These are phyloP conservation scores for Penicillium coprophilum DNA, from an alignment of 495 filamentous ascomycete species.

Conservation along the genomic window DNA sequence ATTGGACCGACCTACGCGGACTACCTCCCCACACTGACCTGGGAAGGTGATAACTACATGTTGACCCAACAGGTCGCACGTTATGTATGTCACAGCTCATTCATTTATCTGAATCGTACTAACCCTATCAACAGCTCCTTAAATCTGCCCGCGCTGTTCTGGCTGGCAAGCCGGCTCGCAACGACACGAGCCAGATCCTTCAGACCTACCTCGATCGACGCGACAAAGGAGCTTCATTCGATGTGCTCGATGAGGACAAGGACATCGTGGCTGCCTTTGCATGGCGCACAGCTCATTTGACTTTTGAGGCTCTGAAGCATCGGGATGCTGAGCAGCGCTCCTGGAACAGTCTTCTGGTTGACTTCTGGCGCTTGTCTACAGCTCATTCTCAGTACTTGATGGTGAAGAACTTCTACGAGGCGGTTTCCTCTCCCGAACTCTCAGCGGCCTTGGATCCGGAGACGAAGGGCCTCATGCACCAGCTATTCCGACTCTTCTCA, in stretches of 20 bases:
- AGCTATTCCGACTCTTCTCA: slow-evolving; percentile 65
- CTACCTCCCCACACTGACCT: slow-evolving; percentile 66
- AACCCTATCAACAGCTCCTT: slow-evolving; percentile 42
- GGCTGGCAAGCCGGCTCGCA: slow-evolving; percentile 51
- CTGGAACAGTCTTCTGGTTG: slow-evolving; percentile 70
- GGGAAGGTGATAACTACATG: slow-evolving; percentile 74
- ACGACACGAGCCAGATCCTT: slow-evolving; percentile 60
- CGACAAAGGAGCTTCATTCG: slow-evolving; percentile 67
- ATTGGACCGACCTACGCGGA: slow-evolving; percentile 68
- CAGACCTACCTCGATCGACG: slow-evolving; percentile 56
- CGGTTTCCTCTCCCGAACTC: slow-evolving; percentile 53
- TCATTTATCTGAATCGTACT: neutral
- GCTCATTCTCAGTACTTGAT: slow-evolving; percentile 69
- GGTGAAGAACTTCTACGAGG: slow-evolving; percentile 70
- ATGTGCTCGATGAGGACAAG: slow-evolving; percentile 59
- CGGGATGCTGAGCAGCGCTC: slow-evolving; percentile 66
- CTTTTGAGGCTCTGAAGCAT: slow-evolving; percentile 70
- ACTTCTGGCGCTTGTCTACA: slow-evolving; percentile 69
- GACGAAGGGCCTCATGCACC: slow-evolving; percentile 53
- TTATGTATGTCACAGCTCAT: slow-evolving; percentile 46
- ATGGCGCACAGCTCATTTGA: slow-evolving; percentile 68
- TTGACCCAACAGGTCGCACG: slow-evolving; percentile 75
- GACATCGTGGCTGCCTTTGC: slow-evolving; percentile 68
- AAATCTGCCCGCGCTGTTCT: slow-evolving; percentile 65
- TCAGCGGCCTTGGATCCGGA: slow-evolving; percentile 49